These are phyloP conservation scores for Leccinum aurantiacum DNA, from an alignment of 768 basidiomycete genomes.

Conservation along the genomic window DNA sequence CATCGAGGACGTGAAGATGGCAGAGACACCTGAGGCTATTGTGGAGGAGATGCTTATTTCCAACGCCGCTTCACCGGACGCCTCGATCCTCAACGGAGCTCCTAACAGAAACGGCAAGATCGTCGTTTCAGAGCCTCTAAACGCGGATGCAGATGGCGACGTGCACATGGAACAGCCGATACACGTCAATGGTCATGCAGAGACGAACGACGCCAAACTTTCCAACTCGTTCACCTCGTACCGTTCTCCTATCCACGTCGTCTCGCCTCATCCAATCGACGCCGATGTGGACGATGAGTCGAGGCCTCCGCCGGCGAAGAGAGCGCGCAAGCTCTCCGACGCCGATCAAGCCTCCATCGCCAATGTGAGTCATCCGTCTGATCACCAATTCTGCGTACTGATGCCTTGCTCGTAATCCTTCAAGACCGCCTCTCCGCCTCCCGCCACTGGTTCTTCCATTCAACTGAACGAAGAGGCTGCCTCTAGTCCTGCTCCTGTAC, in stretches of 20 bases:
- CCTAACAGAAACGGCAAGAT: conserved; percentile 29
- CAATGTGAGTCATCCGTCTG: conserved; percentile 60
- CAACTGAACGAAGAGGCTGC: conserved; percentile 31
- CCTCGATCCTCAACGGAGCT: conserved; percentile 1
- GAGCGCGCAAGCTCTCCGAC: conserved; percentile 74
- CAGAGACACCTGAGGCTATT: conserved; percentile 27
- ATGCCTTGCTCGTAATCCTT: conserved; percentile 34
- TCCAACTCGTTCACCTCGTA: conserved; percentile 33
- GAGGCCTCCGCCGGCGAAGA: conserved; percentile 79
- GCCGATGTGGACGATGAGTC: conserved; percentile 45
- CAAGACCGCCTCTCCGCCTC: conserved; percentile 77
- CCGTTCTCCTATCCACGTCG: conserved; percentile 34
- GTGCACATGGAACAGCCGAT: conserved; percentile 29
- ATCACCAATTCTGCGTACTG: conserved; percentile 54
- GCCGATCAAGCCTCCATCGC: conserved; percentile 71
- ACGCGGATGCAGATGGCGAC: conserved; percentile 30
- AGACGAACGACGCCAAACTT: conserved; percentile 5
- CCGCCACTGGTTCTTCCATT: conserved; percentile 46
- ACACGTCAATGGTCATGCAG: conserved; percentile 28
- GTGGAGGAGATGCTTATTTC: conserved; percentile 19
- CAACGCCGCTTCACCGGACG: conserved; percentile 14
- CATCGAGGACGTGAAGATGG: conserved; percentile 58
- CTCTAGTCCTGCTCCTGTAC: conserved; percentile 17
- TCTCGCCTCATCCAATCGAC: conserved; percentile 30
- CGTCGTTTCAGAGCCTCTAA: conserved; percentile 33